Evolutionary conservation across 2,329 filamentous ascomycete genomes (phyloP).

Genomic region (Pseudopithomyces chartarum): DNA sequence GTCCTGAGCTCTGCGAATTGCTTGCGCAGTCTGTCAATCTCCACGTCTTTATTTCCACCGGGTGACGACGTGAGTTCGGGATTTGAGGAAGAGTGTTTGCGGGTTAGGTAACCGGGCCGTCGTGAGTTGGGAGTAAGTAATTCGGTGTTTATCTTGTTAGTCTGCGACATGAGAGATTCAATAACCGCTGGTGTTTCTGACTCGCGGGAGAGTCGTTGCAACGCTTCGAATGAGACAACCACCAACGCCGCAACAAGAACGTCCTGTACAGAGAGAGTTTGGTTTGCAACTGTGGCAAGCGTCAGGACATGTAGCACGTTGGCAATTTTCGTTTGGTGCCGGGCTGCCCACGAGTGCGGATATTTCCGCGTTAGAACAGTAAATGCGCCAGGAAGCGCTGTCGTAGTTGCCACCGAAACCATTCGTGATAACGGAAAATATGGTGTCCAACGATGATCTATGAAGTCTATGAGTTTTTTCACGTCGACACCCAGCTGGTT

Average conservation of each 20-base stretch:
- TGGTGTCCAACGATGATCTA: conserved; percentile 20
- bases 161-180: conserved; percentile 34
- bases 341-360: conserved; percentile 27
- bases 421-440: conserved; percentile 24
- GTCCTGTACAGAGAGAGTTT: conserved; percentile 24
- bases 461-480: background rate
- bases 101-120: background rate
- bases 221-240: conserved; percentile 40
- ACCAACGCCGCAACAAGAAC: conserved; percentile 32
- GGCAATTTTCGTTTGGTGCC: conserved; percentile 24
- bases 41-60: conserved; percentile 28
- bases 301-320: conserved; percentile 28
- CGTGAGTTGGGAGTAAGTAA: conserved; percentile 15
- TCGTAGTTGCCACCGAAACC: conserved; percentile 24
- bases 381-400: conserved; percentile 25
- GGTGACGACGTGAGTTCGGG: conserved; percentile 9
- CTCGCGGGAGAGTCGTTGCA: conserved; percentile 24
- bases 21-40: conserved; percentile 34
- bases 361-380: conserved; percentile 17
- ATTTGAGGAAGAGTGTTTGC: background rate
- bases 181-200: conserved; percentile 23
- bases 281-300: conserved; percentile 27
- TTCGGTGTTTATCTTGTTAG: conserved; percentile 21
- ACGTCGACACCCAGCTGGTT: conserved; percentile 15
- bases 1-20: conserved; percentile 33